A percentile compares a stretch with the other conserved stretches of the same genome.
Evolutionary conservation across 441 rosid species (phyloP).

Genomic region (Corymbia citriodora): DNA sequence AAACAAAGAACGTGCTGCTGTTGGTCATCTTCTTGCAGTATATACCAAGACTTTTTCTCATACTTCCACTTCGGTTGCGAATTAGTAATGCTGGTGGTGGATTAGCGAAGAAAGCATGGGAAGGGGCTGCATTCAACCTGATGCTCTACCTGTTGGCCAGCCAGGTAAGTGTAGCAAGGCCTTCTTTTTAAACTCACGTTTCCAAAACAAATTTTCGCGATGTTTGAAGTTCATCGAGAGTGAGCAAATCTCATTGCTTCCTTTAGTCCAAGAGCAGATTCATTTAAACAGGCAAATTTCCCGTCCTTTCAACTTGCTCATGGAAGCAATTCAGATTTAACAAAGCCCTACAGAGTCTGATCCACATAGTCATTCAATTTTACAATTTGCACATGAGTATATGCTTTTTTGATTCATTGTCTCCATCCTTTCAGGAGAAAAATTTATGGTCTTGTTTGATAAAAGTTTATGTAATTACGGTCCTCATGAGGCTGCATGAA

Average conservation of each 20-base stretch:
- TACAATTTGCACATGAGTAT: not conserved
- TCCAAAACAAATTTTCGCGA: not conserved
- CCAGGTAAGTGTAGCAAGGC: slow-evolving; percentile 52
- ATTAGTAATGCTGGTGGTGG: slow-evolving; percentile 75
- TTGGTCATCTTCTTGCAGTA: slow-evolving; percentile 77
- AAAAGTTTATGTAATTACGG: not conserved
- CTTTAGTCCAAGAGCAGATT: not conserved
- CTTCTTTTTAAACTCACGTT: not conserved
- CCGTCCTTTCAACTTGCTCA: not conserved
- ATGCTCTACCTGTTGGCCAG: slow-evolving; percentile 84
- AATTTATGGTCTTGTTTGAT: not conserved
- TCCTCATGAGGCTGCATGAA: not conserved
- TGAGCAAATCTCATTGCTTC: not conserved
- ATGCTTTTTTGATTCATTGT: not conserved
- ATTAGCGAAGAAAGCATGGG: slow-evolving; percentile 83
- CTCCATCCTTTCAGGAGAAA: not conserved
- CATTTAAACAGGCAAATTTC: not conserved
- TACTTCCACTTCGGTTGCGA: slow-evolving; percentile 64
- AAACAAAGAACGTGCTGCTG: slow-evolving; percentile 70
- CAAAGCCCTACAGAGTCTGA: not conserved
- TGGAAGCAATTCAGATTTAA: not conserved
- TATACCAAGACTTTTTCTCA: slow-evolving; percentile 55
- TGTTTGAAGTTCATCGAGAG: not conserved
- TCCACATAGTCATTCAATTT: not conserved
- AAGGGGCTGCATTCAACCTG: slow-evolving; percentile 87